Base-by-base conservation (phyloP, 2,329 filamentous ascomycete genomes). In the Aspergillus transmontanensis region DNA sequence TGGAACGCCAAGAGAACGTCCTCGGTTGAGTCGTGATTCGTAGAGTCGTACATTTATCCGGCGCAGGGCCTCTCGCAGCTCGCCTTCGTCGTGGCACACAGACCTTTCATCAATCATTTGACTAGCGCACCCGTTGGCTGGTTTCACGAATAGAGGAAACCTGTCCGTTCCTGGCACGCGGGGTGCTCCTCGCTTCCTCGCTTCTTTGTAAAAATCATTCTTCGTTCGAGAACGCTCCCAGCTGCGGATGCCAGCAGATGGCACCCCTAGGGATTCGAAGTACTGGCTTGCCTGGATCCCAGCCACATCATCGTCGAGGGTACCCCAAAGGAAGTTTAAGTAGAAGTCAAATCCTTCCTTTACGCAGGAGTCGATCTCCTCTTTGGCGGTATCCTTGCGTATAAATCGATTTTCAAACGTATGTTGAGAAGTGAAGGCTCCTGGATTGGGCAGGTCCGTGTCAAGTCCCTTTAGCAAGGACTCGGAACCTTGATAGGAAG, bases 241-340 rank as follows among this genome's bases (percentile, higher is more conserved):
- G 51, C 69, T 71, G 32, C 63, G 62, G 14, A 70, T 54, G n/a
- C 69, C 69, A 6, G 65, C 63, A 12, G 54, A 63, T 16, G 69
- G 68, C 2, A 68, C 57, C 9, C 62, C 55, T n/a, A 70, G 41
- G 1, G 64, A 67, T 39, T 72, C 69, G 19, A 72, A 68, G 50
- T 72, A 71, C 48, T 46, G 61, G 48, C 62, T 64, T 9, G 67
- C 69, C 26, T 68, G 62, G 7, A 69, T 61, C n/a, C 69, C 68
- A 3, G 69, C 68, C 4, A 72, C 60, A 1, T 61, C 64, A 58
- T 72, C 69, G 9, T 72, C 70, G 11, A 63, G 63, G 16, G 62
- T 65, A 1, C 70, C 70, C 69, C 70, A 71, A 59, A 72, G 66
- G 36, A 71, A 69, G 53, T 70, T 71, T 32, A 72, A 57, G 56